Conservation (phyloP, 495 filamentous ascomycete species). For the Trypethelium eluteriae region DNA sequence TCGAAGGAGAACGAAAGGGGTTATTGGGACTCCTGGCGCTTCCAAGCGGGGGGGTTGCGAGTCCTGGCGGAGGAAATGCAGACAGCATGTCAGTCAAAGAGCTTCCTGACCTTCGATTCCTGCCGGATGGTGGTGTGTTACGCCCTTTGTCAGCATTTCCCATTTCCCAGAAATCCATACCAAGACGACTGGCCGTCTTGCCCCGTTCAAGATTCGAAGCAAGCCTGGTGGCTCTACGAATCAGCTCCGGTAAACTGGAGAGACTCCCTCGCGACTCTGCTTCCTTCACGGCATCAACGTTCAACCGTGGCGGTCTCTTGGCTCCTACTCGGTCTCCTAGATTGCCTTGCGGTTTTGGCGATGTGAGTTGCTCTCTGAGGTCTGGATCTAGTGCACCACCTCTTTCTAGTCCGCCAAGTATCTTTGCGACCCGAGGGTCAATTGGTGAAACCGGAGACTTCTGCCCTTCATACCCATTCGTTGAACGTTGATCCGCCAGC, state of each 20-base stretch:
- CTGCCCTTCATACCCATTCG: not conserved
- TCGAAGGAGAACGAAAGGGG: constrained; percentile 8
- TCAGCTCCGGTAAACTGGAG: constrained; percentile 86
- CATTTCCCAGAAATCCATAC: constrained; percentile 42
- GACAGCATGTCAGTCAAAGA: constrained; percentile 85
- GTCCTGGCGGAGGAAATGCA: constrained; percentile 78
- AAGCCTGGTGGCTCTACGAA: constrained; percentile 75
- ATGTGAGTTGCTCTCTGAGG: constrained; percentile 20
- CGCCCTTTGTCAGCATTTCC: constrained; percentile 35
- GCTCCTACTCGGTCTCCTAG: constrained; percentile 38
- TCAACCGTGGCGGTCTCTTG: constrained; percentile 62
- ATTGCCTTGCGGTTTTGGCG: constrained; percentile 15
- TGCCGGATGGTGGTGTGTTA: constrained; percentile 11
- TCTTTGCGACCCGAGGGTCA: constrained; percentile 28
- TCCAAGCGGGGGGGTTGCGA: constrained; percentile 42
- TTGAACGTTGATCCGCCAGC: not conserved
- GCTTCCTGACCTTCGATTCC: constrained; percentile 40
- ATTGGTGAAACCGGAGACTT: constrained; percentile 16
- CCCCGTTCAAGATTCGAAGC: constrained; percentile 85
- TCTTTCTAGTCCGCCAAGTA: constrained; percentile 33
- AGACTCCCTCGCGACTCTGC: constrained; percentile 78
- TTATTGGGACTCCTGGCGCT: constrained; percentile 22
- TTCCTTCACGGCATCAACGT: constrained; percentile 70
- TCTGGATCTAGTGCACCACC: constrained; percentile 31
- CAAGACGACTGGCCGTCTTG: constrained; percentile 66